These are phyloP conservation scores for Fomes fomentarius DNA, from an alignment of 1,284 basidiomycete genomes.

Conservation along the genomic window DNA sequence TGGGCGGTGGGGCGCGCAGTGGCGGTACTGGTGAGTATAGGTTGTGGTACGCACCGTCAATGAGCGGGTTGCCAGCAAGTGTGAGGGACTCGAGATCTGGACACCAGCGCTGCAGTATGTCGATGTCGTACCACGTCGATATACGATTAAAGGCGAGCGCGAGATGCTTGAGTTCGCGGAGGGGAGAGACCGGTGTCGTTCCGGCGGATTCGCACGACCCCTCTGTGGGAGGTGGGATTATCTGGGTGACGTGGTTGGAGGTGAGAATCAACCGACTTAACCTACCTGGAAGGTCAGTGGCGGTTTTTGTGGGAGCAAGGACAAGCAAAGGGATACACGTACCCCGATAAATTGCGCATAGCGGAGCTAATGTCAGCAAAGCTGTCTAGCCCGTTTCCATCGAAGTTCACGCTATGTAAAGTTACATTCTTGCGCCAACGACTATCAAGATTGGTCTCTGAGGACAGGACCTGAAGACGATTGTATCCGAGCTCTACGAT, in stretches of 20 bases:
- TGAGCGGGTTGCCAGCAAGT: conserved; percentile 64
- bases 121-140: conserved; percentile 67
- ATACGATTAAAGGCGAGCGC: conserved; percentile 70
- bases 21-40: no score
- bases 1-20: no score
- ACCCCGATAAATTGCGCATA: conserved; percentile 55
- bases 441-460: conserved; percentile 16
- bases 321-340: conserved; percentile 30
- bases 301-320: conserved; percentile 16
- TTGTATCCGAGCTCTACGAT: conserved; percentile 84
- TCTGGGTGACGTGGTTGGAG: conserved; percentile 59
- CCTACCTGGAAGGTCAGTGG: conserved; percentile 35
- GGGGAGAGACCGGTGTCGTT: conserved; percentile 27
- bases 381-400: conserved; percentile 65
- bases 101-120: conserved; percentile 69
- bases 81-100: conserved; percentile 63
- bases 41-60: conserved; percentile 56
- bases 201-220: not conserved
- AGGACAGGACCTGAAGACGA: conserved; percentile 45
- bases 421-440: conserved; percentile 25
- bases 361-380: conserved; percentile 61
- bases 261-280: conserved; percentile 72
- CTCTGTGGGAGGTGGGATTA: conserved; percentile 28
- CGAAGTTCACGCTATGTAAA: conserved; percentile 72
- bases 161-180: conserved; percentile 48